Evolutionary conservation across 345 rosid species (phyloP), one percentile per base, ranked within the genome.

Genomic region (Eucalyptus leucophloia): DNA sequence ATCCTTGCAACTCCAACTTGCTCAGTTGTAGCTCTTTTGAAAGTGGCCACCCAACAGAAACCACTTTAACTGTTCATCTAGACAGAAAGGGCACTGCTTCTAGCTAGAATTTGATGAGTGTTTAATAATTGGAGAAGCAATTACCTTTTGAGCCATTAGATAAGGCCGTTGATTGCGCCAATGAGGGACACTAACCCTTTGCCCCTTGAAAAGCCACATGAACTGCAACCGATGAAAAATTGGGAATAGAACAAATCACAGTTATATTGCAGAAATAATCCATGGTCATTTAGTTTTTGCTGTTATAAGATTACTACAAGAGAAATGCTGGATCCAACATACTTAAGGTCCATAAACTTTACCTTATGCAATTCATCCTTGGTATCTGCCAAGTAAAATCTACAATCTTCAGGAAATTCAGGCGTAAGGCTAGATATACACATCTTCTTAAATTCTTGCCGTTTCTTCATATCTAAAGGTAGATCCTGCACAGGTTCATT

Each of bases 331-430:
- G 42, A 77, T 77, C 82, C 10, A 37, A 37, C 82, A 10, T 72
- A 34, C 82, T 72, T 51, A 86, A 86, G 86, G 69, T 51, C 51
- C 87, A 18, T 56, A 60, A 72, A 67, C 88, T 65, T 91, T 89
- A 98, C 99, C 99, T 98, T 97, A 89, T 95, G 98, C 95, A 98
- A 91, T 86, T 98, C 99, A 86, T 97, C 98, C 93, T 92, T 95
- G 28, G 98, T 96, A 93, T 98, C 99, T 80, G 97, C 99, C 37
- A 96, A 93, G 93, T 91, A 95, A 92, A 96, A 97, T 92, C 94
- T 96, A 87, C 99, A 96, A 89, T 98, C 99, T 92, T 95, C 96
- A 28, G 98, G 98, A 91, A 98, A 96, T 90, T 96, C 97, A 88
- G 97, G 72, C 86, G 95, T 92, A 91, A 98, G 96, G 89, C 92